Percentiles rank a stretch among this genome's conserved stretches.
Evolutionary conservation across 2,329 filamentous ascomycete species (phyloP).

Genomic region (Xylariaceae sp.): DNA sequence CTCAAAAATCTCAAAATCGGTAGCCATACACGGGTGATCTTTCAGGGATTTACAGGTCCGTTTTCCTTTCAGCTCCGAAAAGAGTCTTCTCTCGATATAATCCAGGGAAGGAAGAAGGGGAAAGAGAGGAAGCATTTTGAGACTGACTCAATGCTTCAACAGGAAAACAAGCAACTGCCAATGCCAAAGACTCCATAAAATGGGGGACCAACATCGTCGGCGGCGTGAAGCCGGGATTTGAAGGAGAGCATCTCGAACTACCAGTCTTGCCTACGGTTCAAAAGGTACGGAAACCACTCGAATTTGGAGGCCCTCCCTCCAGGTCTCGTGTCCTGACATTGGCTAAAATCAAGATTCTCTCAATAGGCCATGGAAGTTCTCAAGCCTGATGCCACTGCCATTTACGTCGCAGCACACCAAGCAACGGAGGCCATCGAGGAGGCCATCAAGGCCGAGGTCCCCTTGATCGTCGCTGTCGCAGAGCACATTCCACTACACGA

Average conservation of each 20-base stretch:
- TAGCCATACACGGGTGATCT: slow-evolving; percentile 37
- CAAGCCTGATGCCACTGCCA: slow-evolving; percentile 70
- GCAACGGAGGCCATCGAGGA: slow-evolving; percentile 70
- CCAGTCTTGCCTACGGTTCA: slow-evolving; percentile 65
- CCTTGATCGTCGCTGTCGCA: slow-evolving; percentile 68
- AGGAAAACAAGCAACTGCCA: slow-evolving; percentile 57
- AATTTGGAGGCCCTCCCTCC: not conserved
- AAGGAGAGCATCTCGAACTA: slow-evolving; percentile 65
- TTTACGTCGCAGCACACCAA: slow-evolving; percentile 73
- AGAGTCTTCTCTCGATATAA: not conserved
- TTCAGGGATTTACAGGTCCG: slow-evolving; percentile 40
- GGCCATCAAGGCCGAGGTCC: slow-evolving; percentile 70
- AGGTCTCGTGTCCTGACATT: not conserved
- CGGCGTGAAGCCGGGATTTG: slow-evolving; percentile 65
- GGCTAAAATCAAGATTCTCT: slow-evolving; percentile 7
- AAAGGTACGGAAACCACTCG: slow-evolving; percentile 35
- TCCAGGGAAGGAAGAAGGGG: not conserved
- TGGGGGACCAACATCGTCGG: slow-evolving; percentile 79
- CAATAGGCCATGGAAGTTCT: slow-evolving; percentile 59
- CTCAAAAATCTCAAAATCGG: slow-evolving; percentile 36
- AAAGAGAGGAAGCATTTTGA: not conserved
- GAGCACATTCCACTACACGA: slow-evolving; percentile 72
- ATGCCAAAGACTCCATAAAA: slow-evolving; percentile 67
- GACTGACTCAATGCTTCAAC: slow-evolving; percentile 1
- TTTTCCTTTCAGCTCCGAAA: not conserved